Evolutionary conservation across 2,329 filamentous ascomycete species (phyloP), one percentile per base, ranked within the genome.

Genomic region (Neoscytalidium dimidiatum): DNA sequence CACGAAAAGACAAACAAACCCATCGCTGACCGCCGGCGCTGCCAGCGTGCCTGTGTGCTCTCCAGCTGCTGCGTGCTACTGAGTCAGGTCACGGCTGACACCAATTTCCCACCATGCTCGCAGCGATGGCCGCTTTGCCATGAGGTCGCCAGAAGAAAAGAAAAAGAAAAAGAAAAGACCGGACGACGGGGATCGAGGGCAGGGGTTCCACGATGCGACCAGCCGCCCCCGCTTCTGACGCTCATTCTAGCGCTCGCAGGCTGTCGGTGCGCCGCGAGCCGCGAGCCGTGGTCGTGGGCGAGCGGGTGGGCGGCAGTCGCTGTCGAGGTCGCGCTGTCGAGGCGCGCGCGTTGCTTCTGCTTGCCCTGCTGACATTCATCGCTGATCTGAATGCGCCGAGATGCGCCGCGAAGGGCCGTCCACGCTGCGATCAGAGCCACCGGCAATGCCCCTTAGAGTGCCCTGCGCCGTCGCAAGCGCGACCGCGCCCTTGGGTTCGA

Each of bases 351-450:
- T 56, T 43, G 33, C 52, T 43, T 57, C 52, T 57, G 52, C 35
- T 28, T 35, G 52, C 52, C 52, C 33, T 57, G 52, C 52, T 57
- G 52, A 57, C 52, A 41, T 41, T 43, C 52, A 57, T 57, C 52
- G 52, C 52, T 57, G 52, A 57, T 57, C 52, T 57, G 52, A 57
- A 28, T 56, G 21, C 52, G 52, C 52, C 52, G 52, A 57, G 52
- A 57, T 57, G 52, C 35, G 52, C 52, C 52, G 52, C 52, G 35
- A 41, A 35, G 33, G 52, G 31, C 38, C 35, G 52, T 57, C 35
- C 52, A n/a, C 38, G 14, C 52, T 28, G 52, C 35, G 52, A 23
- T 17, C 52, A 38, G 23, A 57, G 52, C 52, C 33, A 41, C 23
- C 19, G 14, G 52, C 52, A 33, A 28, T 57, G 52, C 38, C 52